Evolutionary conservation across 2,329 filamentous ascomycete genomes (phyloP), one percentile per base, ranked within the genome.

Genomic region (Sporothrix inflata): DNA sequence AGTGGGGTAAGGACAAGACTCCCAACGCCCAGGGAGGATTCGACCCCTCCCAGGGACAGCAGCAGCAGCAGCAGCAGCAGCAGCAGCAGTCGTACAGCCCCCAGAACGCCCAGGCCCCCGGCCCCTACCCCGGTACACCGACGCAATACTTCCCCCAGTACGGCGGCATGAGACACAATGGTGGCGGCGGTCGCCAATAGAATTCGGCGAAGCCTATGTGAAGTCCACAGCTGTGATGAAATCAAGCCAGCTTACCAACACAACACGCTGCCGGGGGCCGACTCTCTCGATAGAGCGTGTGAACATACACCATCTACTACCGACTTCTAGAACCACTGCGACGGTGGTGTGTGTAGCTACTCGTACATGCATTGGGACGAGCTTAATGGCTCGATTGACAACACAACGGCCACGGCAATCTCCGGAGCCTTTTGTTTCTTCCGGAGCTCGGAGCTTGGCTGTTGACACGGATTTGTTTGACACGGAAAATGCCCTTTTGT

Each of bases 1-100:
- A 98, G 95, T 99, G 96, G 96, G 96, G 96, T 81, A 99, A 99
- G 85, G 96, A 99, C 83, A 97, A 97, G 84, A 94, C 94, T 70
- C 94, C 96, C 38, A 94, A 90, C 78, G 88, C 90, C 76, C 81
- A 83, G 74, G 92, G 42, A 7, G 63, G 91, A 77, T 97, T 97
- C 78, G 93, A 93, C 77, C 95, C 92, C 80, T 90, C 92, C 7
- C 71, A 73, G 71, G 24, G 27, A 1, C 65, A 67, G 49, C 66
- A 69, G 49, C 66, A 69, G 66, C 63, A 67, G 40, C 55, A 60
- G 19, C 53, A 55, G 38, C 60, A 65, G 57, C 66, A 69, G 49
- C 66, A 69, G 77, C 91, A 88, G 77, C 88, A 88, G 80, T 83
- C 85, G 30, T 91, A 89, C 78, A 91, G 88, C 77, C 89, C 94